Evolutionary conservation across 768 basidiomycete genomes (phyloP).

Genomic region (Phaeotremella skinneri): DNA sequence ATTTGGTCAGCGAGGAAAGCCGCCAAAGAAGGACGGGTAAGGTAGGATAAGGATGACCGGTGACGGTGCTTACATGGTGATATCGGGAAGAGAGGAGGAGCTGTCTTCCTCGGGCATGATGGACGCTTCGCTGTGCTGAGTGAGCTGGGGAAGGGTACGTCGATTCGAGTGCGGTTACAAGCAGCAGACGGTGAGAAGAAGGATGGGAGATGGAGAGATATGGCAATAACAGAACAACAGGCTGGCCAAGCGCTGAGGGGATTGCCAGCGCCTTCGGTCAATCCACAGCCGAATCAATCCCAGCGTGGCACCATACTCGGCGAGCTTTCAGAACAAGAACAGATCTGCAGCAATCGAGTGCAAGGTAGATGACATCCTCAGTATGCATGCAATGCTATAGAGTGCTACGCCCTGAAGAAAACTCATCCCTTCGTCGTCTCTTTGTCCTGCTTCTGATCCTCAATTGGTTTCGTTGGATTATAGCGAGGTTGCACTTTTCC

Average conservation of each 20-base stretch:
- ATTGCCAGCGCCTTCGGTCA: not conserved
- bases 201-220: not conserved
- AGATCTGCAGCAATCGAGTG: not conserved
- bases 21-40: not conserved
- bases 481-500: conserved; percentile 14
- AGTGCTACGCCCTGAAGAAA: no score
- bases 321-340: not conserved
- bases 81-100: conserved; percentile 19
- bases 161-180: not conserved
- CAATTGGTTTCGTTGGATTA: not conserved
- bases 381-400: no score
- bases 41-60: not conserved
- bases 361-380: no score
- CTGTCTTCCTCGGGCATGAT: not conserved
- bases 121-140: not conserved
- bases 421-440: no score
- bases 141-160: not conserved
- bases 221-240: not conserved
- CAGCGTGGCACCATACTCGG: no score
- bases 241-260: not conserved
- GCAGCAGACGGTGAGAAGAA: not conserved
- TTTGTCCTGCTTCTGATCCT: not conserved
- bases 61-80: conserved; percentile 39
- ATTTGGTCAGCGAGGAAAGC: conserved; percentile 3
- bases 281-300: no score